phyloP scores from a whole-genome alignment of 257 asterid species.

The Solanum paucissectum region DNA sequence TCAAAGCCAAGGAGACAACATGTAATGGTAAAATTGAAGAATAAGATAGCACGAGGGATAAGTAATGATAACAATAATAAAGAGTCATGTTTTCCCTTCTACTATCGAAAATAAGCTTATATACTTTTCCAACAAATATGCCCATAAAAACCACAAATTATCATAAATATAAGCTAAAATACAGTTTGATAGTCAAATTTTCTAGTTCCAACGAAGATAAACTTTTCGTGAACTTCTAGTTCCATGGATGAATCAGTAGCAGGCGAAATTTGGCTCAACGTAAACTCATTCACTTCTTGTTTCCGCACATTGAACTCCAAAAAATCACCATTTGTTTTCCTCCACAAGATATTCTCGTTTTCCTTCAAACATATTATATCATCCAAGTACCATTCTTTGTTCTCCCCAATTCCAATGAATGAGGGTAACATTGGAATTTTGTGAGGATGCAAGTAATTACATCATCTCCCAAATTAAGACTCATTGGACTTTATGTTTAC shows the following conservation, averaged over 20 bases:
- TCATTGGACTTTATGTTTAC: background rate
- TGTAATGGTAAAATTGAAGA: background rate
- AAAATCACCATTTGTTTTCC: background rate
- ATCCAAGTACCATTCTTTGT: background rate
- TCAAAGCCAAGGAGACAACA: background rate
- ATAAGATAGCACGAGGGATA: background rate
- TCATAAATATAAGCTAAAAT: background rate
- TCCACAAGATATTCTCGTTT: background rate
- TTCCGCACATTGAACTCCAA: background rate
- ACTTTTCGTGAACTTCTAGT: background rate
- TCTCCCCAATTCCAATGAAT: background rate
- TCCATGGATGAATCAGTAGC: background rate
- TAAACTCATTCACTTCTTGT: background rate
- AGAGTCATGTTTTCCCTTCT: no score
- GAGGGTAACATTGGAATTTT: background rate
- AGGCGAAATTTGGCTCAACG: background rate
- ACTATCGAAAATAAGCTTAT: background rate
- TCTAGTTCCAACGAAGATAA: background rate
- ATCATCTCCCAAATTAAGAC: background rate
- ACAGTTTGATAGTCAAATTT: background rate
- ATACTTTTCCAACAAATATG: no score
- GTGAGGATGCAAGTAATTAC: background rate
- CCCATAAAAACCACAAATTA: background rate
- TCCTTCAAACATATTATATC: background rate
- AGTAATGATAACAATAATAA: background rate